phyloP scores from a whole-genome alignment of 2,329 filamentous ascomycete genomes.

The Paecilomyces niveus region DNA sequence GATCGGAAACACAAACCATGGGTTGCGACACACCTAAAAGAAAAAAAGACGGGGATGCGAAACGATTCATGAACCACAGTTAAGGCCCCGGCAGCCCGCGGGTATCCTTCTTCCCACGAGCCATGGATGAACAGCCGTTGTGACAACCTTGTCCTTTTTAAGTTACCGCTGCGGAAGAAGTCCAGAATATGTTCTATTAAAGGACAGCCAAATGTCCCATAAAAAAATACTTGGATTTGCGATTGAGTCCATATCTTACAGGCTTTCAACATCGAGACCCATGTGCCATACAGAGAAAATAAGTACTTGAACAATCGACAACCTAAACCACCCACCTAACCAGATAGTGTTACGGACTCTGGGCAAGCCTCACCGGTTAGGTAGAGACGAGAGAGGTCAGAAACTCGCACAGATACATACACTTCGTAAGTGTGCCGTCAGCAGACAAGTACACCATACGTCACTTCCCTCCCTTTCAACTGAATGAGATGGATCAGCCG shows the following conservation, averaged over 20 bases:
- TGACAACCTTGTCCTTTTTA: neutral
- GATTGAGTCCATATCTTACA: too few relatives aligned
- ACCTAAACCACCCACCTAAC: neutral
- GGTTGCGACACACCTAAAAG: neutral
- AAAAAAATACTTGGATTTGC: neutral
- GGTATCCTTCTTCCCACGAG: neutral
- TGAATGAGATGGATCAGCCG: neutral
- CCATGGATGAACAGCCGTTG: neutral
- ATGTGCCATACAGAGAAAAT: neutral
- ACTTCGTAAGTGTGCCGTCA: neutral
- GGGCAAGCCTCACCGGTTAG: neutral
- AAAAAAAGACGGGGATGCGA: neutral
- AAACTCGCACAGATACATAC: neutral
- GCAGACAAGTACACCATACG: neutral
- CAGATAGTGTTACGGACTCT: neutral
- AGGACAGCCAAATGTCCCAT: neutral
- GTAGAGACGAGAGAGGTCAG: neutral
- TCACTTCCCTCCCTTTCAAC: neutral
- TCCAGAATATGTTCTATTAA: neutral
- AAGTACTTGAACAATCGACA: neutral
- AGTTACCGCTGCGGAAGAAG: neutral
- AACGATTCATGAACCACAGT: neutral
- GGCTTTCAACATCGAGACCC: too few relatives aligned
- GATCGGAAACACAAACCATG: neutral
- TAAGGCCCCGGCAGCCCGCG: neutral